phyloP scores from a whole-genome alignment of 805 yeast species.

The Tanozyma kutaoensis region DNA sequence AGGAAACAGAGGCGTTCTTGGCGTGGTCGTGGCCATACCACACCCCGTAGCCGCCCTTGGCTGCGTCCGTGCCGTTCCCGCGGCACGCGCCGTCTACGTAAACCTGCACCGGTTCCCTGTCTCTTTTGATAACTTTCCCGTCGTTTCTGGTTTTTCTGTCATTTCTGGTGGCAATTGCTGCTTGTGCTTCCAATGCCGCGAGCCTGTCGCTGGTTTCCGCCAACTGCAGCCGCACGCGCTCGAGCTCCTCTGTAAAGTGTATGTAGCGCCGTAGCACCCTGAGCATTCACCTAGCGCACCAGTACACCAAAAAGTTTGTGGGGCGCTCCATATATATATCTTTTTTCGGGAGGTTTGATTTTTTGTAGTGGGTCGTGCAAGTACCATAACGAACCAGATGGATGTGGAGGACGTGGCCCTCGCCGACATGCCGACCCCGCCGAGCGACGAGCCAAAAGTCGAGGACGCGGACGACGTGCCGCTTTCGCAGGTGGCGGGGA shows the following conservation, averaged over 20 bases:
- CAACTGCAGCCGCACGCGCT: no score
- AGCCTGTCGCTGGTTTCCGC: no score
- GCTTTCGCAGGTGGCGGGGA: constrained; percentile 5
- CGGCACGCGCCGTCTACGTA: constrained; percentile 75
- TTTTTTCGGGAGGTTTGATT: background rate
- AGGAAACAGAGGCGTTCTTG: constrained; percentile 41
- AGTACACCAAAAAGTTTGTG: no score
- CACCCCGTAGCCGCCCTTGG: constrained; percentile 63
- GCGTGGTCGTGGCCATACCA: constrained; percentile 45
- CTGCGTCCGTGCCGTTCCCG: constrained; percentile 35
- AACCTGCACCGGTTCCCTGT: constrained; percentile 10
- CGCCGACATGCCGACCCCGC: constrained; percentile 2
- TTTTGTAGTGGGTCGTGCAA: background rate
- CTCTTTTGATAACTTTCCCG: background rate
- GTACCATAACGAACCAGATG: constrained; percentile 2
- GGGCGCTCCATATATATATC: background rate
- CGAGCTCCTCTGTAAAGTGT: no score
- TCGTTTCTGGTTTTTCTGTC: no score
- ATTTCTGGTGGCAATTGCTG: no score
- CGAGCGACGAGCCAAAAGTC: background rate
- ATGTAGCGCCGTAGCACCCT: no score
- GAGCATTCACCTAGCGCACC: no score
- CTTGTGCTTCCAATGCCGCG: no score
- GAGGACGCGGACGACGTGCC: constrained; percentile 8
- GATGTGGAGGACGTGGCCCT: constrained; percentile 19